Conservation (phyloP, 2,329 filamentous ascomycete species). For the Talaromyces sp. region DNA sequence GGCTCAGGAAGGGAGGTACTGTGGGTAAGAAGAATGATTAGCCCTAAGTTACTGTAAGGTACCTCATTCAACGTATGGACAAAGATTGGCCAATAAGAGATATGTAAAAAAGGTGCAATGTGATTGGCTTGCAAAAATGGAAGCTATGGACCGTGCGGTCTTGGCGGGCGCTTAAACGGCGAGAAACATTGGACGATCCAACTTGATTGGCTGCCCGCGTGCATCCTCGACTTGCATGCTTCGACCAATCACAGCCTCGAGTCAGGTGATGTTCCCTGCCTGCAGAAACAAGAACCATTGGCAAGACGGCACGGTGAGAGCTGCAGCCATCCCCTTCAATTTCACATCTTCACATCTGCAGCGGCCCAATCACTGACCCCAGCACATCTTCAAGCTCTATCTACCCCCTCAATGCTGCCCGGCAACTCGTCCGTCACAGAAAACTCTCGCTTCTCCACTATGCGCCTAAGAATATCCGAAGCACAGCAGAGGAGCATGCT, state of each 20-base stretch:
- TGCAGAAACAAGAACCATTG: slow-evolving; percentile 9
- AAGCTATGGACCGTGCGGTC: slow-evolving; percentile 16
- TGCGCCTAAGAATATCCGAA: slow-evolving; percentile 6
- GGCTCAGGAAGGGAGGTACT: background rate
- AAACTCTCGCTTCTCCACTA: slow-evolving; percentile 9
- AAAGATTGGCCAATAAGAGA: background rate
- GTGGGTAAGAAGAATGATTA: background rate
- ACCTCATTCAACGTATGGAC: background rate
- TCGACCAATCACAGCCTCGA: background rate
- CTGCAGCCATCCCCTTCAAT: slow-evolving; percentile 15
- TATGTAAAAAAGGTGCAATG: no score
- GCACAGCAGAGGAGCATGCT: background rate
- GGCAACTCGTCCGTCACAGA: slow-evolving; percentile 11
- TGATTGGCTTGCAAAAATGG: background rate
- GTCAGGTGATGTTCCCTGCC: slow-evolving; percentile 1
- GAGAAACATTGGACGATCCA: slow-evolving; percentile 6
- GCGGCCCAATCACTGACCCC: slow-evolving; percentile 15
- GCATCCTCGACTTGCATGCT: background rate
- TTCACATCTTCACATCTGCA: slow-evolving; percentile 15
- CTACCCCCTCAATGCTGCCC: background rate
- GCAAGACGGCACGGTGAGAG: background rate
- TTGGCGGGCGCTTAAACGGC: slow-evolving; percentile 17
- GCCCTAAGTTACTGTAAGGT: background rate
- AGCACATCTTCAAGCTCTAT: slow-evolving; percentile 6
- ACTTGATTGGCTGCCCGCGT: slow-evolving; percentile 1